These are phyloP conservation scores for Fraxinus anomala DNA, from an alignment of 257 asterid genomes.

Conservation along the genomic window DNA sequence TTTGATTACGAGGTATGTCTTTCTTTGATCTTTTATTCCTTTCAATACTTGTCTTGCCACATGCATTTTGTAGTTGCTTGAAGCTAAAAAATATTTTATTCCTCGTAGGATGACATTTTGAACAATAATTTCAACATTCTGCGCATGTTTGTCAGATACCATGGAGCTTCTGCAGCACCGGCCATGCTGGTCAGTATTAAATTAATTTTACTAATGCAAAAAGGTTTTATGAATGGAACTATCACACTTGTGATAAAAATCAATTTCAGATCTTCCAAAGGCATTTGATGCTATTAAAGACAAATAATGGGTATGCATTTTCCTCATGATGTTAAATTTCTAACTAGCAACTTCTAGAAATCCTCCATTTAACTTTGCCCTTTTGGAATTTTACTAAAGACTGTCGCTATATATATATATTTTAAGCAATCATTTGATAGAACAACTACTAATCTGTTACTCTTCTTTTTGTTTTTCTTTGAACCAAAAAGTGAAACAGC, in stretches of 20 bases:
- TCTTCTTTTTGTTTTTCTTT: neutral
- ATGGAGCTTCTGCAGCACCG: constrained; percentile 84
- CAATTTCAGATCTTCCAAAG: neutral
- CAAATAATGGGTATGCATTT: neutral
- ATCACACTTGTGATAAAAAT: neutral
- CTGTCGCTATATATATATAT: neutral
- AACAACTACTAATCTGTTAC: neutral
- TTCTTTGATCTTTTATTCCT: neutral
- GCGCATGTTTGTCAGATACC: constrained; percentile 74
- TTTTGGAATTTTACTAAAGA: neutral
- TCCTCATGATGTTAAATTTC: neutral
- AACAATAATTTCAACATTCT: constrained; percentile 81
- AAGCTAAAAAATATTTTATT: constrained; percentile 11
- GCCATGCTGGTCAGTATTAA: constrained; percentile 69
- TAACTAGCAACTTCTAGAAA: neutral
- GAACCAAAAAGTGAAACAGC: neutral
- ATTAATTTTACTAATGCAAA: neutral
- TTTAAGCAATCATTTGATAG: too few species aligned
- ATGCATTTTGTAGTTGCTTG: neutral
- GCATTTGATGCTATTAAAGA: neutral
- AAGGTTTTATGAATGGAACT: neutral
- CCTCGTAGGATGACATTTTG: constrained; percentile 67
- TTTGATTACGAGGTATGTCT: constrained; percentile 84
- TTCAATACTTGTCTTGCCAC: neutral
- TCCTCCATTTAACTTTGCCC: neutral